Conservation (phyloP, 2,329 filamentous ascomycete species). For the Paradendryphiella salina region DNA sequence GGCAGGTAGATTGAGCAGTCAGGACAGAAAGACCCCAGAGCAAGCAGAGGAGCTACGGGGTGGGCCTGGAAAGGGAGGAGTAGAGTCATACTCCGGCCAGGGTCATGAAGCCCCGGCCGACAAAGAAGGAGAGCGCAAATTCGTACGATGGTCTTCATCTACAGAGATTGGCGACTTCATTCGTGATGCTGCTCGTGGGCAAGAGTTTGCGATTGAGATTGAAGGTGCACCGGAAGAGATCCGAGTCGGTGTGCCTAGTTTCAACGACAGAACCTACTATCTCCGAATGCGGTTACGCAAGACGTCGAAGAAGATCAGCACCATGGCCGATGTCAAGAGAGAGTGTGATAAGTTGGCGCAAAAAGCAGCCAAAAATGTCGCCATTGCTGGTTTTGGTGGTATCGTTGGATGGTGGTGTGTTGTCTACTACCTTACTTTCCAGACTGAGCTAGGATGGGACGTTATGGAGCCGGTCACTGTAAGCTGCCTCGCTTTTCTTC, state of each 20-base stretch:
- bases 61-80: constrained; percentile 59
- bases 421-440: constrained; percentile 70
- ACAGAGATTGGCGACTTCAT: constrained; percentile 96
- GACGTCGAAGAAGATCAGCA: constrained; percentile 68
- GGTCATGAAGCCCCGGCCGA: constrained; percentile 60
- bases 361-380: constrained; percentile 74
- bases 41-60: constrained; percentile 49
- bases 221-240: constrained; percentile 71
- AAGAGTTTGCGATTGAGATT: constrained; percentile 83
- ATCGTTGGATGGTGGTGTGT: constrained; percentile 78
- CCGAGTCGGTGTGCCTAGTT: constrained; percentile 79
- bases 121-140: constrained; percentile 58
- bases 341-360: constrained; percentile 81
- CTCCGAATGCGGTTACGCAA: constrained; percentile 75
- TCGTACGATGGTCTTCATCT: constrained; percentile 84
- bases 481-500: constrained; percentile 13
- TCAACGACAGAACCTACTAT: constrained; percentile 89
- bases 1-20: constrained; percentile 48
- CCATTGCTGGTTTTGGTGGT: constrained; percentile 75
- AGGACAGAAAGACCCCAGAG: constrained; percentile 33
- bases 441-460: constrained; percentile 83
- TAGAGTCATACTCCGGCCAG: constrained; percentile 71
- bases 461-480: constrained; percentile 83
- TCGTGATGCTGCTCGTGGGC: constrained; percentile 79
- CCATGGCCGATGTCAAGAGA: constrained; percentile 72